phyloP scores from a whole-genome alignment of 1,139 yeast species.

The Geotrichum restrictum region DNA sequence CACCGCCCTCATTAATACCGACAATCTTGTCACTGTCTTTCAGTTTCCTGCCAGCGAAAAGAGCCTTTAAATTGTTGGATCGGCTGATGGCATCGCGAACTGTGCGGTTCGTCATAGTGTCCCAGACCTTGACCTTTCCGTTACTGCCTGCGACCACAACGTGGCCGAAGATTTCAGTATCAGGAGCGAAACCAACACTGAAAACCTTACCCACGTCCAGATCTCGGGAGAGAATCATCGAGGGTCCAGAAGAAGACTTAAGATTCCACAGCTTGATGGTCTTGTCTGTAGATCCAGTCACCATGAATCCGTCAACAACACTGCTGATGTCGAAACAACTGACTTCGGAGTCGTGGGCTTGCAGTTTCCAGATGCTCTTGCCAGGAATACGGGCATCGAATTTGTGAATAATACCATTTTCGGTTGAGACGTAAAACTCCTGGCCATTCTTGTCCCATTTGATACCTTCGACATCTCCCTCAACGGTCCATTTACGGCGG shows the following conservation, averaged over 20 bases:
- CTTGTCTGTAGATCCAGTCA: slow-evolving; percentile 88
- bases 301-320: slow-evolving; percentile 67
- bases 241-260: slow-evolving; percentile 50
- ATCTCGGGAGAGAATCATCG: slow-evolving; percentile 87
- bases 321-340: slow-evolving; percentile 72
- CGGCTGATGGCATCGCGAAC: slow-evolving; percentile 66
- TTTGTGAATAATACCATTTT: slow-evolving; percentile 82
- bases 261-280: slow-evolving; percentile 80
- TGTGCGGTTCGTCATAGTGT: slow-evolving; percentile 73
- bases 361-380: slow-evolving; percentile 85
- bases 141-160: slow-evolving; percentile 84
- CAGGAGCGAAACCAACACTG: slow-evolving; percentile 79
- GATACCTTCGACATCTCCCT: slow-evolving; percentile 80
- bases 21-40: slow-evolving; percentile 51
- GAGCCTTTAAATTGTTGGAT: slow-evolving; percentile 49
- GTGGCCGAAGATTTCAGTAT: slow-evolving; percentile 79
- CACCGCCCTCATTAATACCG: slow-evolving; percentile 56
- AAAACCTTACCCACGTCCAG: slow-evolving; percentile 94
- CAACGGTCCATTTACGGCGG: slow-evolving; percentile 58
- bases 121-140: slow-evolving; percentile 88
- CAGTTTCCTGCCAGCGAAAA: slow-evolving; percentile 51
- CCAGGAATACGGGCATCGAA: slow-evolving; percentile 72
- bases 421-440: slow-evolving; percentile 83
- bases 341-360: slow-evolving; percentile 94
- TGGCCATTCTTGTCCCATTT: slow-evolving; percentile 64